phyloP scores from a whole-genome alignment of 148 eudicot genomes.

The Vaccinium vitisidaea region DNA sequence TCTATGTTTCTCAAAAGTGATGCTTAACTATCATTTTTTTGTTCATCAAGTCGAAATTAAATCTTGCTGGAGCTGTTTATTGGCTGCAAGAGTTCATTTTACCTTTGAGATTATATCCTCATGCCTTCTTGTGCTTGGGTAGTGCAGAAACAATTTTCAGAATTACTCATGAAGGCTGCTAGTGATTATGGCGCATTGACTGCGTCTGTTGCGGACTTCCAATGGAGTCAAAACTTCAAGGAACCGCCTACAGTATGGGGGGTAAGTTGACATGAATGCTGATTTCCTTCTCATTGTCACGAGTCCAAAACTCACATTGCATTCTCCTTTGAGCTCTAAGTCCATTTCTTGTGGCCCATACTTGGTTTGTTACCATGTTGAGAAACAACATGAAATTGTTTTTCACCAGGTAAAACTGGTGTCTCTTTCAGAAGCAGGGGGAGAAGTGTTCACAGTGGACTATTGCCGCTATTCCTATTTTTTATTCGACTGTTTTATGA shows the following conservation, averaged over 20 bases:
- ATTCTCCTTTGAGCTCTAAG: neutral
- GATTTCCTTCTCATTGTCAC: neutral
- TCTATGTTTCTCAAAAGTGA: neutral
- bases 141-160: slow-evolving; percentile 93
- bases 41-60: neutral
- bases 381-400: neutral
- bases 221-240: slow-evolving; percentile 95
- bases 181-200: slow-evolving; percentile 98
- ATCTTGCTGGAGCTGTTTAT: neutral
- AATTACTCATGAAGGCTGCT: slow-evolving; percentile 93
- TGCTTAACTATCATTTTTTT: neutral
- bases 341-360: neutral
- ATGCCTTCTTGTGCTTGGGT: slow-evolving; percentile 9
- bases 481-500: neutral
- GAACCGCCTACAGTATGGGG: slow-evolving; percentile 71
- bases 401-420: neutral
- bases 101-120: neutral
- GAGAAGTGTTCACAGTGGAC: neutral
- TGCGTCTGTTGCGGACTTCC: slow-evolving; percentile 87
- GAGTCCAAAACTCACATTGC: neutral
- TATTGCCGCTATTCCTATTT: neutral
- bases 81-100: slow-evolving; percentile 6
- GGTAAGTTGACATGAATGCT: slow-evolving; percentile 17
- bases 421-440: neutral
- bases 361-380: slow-evolving; percentile 3